Percentiles rank a stretch among this genome's conserved stretches.
phyloP scores from a whole-genome alignment of 805 yeast genomes.

The Ogataea henricii region DNA sequence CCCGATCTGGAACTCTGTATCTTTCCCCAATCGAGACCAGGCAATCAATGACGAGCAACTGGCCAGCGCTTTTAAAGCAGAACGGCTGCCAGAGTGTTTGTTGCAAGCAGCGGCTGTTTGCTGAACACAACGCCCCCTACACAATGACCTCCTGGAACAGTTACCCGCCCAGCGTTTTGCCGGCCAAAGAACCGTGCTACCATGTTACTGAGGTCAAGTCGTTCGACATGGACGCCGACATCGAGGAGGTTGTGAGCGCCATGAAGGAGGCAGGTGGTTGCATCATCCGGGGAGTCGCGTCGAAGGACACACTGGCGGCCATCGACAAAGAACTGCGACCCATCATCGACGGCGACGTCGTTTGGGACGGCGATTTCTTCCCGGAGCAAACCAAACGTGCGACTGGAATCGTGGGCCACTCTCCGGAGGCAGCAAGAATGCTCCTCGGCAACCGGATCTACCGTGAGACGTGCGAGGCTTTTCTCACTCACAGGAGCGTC shows the following conservation, averaged over 20 bases:
- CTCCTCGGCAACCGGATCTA: slow-evolving; percentile 10
- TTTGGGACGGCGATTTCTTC: slow-evolving; percentile 19
- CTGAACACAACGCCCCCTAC: neutral
- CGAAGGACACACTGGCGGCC: slow-evolving; percentile 14
- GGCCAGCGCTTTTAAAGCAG: no score
- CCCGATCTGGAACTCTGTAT: neutral
- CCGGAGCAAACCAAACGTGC: slow-evolving; percentile 15
- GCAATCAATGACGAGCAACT: no score
- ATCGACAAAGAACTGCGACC: slow-evolving; percentile 27
- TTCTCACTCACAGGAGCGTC: slow-evolving; percentile 12
- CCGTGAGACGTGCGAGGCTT: slow-evolving; percentile 14
- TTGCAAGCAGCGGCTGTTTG: no score
- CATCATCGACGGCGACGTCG: slow-evolving; percentile 23
- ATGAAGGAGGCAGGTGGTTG: slow-evolving; percentile 30
- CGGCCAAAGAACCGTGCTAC: slow-evolving; percentile 14
- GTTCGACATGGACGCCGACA: slow-evolving; percentile 15
- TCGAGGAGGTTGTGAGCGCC: slow-evolving; percentile 17
- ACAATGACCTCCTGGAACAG: slow-evolving; percentile 7
- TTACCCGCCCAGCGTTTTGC: slow-evolving; percentile 9
- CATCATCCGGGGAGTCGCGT: slow-evolving; percentile 23
- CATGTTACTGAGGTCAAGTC: slow-evolving; percentile 12
- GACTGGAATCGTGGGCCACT: slow-evolving; percentile 17
- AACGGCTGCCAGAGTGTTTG: no score
- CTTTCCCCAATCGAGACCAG: neutral
- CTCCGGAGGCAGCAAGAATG: slow-evolving; percentile 13